Evolutionary conservation across 225 moss, liverwort and hornwort genomes (phyloP).

Genomic region (Pleurozium schreberi): DNA sequence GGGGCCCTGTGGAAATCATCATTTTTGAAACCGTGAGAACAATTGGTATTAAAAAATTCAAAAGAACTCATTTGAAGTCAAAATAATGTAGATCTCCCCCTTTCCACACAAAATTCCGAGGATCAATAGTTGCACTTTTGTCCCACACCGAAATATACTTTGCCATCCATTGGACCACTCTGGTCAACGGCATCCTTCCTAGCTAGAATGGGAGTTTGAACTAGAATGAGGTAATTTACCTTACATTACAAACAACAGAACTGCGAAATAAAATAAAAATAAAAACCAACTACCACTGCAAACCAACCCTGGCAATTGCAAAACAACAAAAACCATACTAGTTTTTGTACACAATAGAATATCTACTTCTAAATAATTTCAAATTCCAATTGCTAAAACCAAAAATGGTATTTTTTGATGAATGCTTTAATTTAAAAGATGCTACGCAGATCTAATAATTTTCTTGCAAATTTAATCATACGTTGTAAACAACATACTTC

Average conservation of each 20-base stretch:
- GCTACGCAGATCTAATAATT: not conserved
- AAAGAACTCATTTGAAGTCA: too few relatives aligned
- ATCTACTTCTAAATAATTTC: not conserved
- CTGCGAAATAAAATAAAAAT: too few relatives aligned
- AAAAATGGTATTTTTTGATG: not conserved
- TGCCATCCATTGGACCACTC: too few relatives aligned
- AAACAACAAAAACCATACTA: not conserved
- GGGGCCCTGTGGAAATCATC: too few relatives aligned
- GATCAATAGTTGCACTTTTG: too few relatives aligned
- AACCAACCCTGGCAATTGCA: not conserved
- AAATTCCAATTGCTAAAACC: not conserved
- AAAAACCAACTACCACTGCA: not conserved
- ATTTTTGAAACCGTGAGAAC: too few relatives aligned
- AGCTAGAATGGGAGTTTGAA: not conserved
- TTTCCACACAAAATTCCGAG: too few relatives aligned
- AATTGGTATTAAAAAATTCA: too few relatives aligned
- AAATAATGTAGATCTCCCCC: too few relatives aligned
- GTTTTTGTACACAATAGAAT: not conserved
- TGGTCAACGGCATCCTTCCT: too few relatives aligned
- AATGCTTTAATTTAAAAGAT: not conserved
- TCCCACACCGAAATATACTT: too few relatives aligned
- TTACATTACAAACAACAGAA: too few relatives aligned
- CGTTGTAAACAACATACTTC: not conserved
- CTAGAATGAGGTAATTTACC: not conserved
- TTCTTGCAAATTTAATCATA: not conserved